These are phyloP conservation scores for Amoebophrya sp. DNA, from an alignment of 169 alveolate genomes.

Conservation along the genomic window DNA sequence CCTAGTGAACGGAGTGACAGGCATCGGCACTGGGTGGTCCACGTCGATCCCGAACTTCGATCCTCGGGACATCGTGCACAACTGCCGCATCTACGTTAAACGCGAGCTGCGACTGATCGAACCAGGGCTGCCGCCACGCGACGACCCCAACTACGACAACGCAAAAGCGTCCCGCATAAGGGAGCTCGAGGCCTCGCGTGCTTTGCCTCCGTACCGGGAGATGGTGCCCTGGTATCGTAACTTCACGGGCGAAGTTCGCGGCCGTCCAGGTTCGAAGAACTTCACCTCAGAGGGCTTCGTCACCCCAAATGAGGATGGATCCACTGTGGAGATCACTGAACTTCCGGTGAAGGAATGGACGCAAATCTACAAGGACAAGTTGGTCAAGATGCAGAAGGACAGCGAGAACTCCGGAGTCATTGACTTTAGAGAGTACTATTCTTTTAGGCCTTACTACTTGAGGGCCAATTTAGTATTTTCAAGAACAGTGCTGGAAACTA, in stretches of 20 bases:
- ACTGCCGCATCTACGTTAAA: constrained; percentile 51
- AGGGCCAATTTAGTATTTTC: too few species aligned
- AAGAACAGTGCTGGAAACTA: too few species aligned
- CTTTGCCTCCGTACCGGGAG: constrained; percentile 66
- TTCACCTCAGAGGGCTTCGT: constrained; percentile 51
- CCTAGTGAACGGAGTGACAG: constrained; percentile 95
- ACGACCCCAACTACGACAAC: too few species aligned
- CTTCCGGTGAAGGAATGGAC: constrained; percentile 91
- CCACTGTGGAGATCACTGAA: constrained; percentile 73
- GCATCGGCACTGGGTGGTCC: constrained; percentile 87
- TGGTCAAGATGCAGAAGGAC: constrained; percentile 76
- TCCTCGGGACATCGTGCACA: constrained; percentile 85
- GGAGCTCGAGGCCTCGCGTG: too few species aligned
- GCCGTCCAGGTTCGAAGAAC: neutral
- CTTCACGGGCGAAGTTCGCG: constrained; percentile 77
- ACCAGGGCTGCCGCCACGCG: too few species aligned
- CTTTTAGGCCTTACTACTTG: too few species aligned
- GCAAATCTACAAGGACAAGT: constrained; percentile 68
- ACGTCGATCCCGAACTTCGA: constrained; percentile 86
- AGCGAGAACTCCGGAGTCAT: constrained; percentile 37
- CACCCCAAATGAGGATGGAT: constrained; percentile 51
- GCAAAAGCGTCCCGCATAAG: too few species aligned
- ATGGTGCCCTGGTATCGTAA: constrained; percentile 95
- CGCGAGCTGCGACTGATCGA: neutral
- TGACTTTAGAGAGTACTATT: constrained; percentile 45